Base-by-base conservation (phyloP, 306 rosid genomes). In the Argentina anserina region DNA sequence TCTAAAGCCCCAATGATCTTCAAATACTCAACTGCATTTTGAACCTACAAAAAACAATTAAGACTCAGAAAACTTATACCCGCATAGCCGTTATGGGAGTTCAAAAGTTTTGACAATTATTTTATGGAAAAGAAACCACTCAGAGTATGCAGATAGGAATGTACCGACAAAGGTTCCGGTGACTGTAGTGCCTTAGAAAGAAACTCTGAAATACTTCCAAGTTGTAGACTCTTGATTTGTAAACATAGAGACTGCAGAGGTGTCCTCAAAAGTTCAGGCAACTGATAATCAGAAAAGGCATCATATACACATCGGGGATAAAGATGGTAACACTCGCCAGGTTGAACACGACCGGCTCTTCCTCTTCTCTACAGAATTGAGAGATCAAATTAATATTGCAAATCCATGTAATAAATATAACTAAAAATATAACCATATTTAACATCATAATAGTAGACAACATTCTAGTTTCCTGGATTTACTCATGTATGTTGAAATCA, bases 261-360 rank as follows among this genome's bases (percentile, higher is more conserved):
- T 26, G 97, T 94, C 88, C 99, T 91, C 81, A 94, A 81, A 80
- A 94, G 89, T 79, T 94, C 99, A 21, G 99, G 96, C 80, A 89
- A 72, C 61, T 94, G 99, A 83, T 94, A 91, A 78, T 94, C 97
- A 33, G 90, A 79, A 85, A 94, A 91, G 29, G 96, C 88, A 63
- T 90, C 87, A 73, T 91, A 84, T 56, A 94, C 95, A 73, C 96
- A 88, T 84, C 88, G 87, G 72, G 99, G 99, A 82, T 91, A 94
- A 77, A 94, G 93, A 86, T 86, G 96, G 80, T 82, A 94, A 84
- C 97, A 91, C 82, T 85, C 97, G 49, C 99, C 99, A 12, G 96
- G 84, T 83, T 88, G 97, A 81, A 90, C 96, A 81, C 96, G 97
- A 42, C 99, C 99, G 40, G 99, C 99, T 85, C 99, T 94, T 79